Conservation (phyloP, 371 early-diverging fungal species). For the Mortierella sp. region DNA sequence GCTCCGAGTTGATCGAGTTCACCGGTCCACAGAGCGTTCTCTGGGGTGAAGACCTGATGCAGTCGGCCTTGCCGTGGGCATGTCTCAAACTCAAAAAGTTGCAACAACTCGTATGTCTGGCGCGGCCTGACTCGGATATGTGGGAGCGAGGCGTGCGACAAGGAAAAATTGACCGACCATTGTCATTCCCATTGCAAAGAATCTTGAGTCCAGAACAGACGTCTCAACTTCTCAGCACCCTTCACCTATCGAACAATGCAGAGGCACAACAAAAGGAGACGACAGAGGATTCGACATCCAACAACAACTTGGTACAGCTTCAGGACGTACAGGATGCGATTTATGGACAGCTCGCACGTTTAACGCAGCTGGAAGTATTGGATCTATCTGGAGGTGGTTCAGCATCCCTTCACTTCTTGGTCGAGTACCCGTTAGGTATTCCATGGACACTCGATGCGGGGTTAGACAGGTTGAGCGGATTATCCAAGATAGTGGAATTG, state of each 20-base stretch:
- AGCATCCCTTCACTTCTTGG: conserved; percentile 1
- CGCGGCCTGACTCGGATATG: conserved; percentile 30
- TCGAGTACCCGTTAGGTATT: conserved; percentile 12
- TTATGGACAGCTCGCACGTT: conserved; percentile 7
- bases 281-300: neutral
- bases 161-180: conserved; percentile 5
- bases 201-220: conserved; percentile 10
- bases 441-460: conserved; percentile 17
- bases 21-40: conserved; percentile 23
- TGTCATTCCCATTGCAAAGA: conserved; percentile 14
- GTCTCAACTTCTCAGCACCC: neutral
- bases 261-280: neutral
- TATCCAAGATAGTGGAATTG: conserved; percentile 7
- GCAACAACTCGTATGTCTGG: conserved; percentile 25
- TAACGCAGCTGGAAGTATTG: conserved; percentile 4
- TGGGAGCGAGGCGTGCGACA: conserved; percentile 22
- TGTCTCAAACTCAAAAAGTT: conserved; percentile 17
- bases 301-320: neutral
- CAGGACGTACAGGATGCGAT: conserved; percentile 11
- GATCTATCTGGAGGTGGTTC: conserved; percentile 13
- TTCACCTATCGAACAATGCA: neutral
- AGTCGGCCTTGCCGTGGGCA: conserved; percentile 11
- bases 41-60: conserved; percentile 30
- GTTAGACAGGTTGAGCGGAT: neutral
- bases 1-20: conserved; percentile 25